Base-by-base conservation (phyloP, 1,284 basidiomycete genomes). In the Anthracocystis panici-leucophaei region DNA sequence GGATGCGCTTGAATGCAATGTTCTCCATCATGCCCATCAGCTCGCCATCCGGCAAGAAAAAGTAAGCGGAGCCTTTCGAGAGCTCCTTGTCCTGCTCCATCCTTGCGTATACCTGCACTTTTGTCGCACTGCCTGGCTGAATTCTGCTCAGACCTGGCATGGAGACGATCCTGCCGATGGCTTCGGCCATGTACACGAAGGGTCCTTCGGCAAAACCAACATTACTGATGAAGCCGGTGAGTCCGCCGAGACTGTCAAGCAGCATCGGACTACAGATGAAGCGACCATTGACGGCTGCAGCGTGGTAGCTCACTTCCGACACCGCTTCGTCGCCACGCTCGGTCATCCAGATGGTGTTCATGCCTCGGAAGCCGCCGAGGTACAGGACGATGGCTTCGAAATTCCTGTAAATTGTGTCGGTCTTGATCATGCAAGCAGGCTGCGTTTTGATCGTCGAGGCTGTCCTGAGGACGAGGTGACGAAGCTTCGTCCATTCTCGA, bases 171-270 rank as follows among this genome's bases (percentile, higher is more conserved):
- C 63, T 45, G 33, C 69, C 69, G 40, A 78, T 75, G 8, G 62
- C 69, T 12, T 78, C 66, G 3, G 73, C 77, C 64, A 78, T 78
- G 57, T 73, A 75, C 23, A 78, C 65, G 18, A 59, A 62, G 20
- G 57, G 52, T 4, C 62, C 65, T 12, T 64, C 65, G 5, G 73
- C 77, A 23, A 78, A 66, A 29, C 65, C 57, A 4, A 78, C 73
- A 21, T 78, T 78, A 66, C 65, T 65, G 61, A 78, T 75, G 49
- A 78, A 78, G 50, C 77, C 77, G 7, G 77, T 69, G 50, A 78
- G 64, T 5, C 67, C 65, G 16, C 77, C 77, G 14, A 78, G 62
- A n/a, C 65, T 64, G 63, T 78, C 77, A 2, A 69, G 66, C 23
- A 78, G 65, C 65, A 72, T 70, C 21, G 77, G 77, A 54, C 61